phyloP scores from a whole-genome alignment of 2,329 filamentous ascomycete genomes.

The Talaromyces islandicus region DNA sequence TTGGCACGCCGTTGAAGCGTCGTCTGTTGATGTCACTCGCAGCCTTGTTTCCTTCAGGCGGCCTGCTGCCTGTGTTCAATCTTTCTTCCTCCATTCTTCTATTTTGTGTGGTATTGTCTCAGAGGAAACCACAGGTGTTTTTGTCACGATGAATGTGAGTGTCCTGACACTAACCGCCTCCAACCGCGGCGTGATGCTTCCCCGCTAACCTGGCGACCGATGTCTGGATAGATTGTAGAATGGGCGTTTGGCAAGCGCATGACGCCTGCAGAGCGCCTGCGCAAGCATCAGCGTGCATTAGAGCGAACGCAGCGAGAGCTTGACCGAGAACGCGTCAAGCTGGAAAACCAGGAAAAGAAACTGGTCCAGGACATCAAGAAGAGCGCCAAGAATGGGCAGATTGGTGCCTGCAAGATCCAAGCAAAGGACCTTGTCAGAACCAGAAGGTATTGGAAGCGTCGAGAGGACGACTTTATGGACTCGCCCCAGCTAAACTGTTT shows the following conservation, averaged over 20 bases:
- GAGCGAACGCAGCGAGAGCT: constrained; percentile 97
- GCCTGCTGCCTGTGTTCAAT: not conserved
- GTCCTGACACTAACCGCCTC: not conserved
- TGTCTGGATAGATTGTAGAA: constrained; percentile 71
- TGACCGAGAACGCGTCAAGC: constrained; percentile 87
- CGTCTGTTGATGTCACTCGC: not conserved
- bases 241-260: constrained; percentile 99
- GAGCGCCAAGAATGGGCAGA: constrained; percentile 94
- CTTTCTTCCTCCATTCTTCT: not conserved
- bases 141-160: constrained; percentile 36
- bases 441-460: constrained; percentile 51
- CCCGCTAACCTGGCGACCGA: constrained; percentile 14
- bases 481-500: not conserved
- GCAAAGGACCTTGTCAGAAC: constrained; percentile 95
- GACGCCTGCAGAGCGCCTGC: constrained; percentile 68
- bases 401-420: constrained; percentile 97
- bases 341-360: constrained; percentile 99
- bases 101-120: not conserved
- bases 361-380: constrained; percentile 94
- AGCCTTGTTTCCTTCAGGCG: not conserved
- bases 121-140: not conserved
- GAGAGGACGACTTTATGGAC: not conserved
- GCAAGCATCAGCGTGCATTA: constrained; percentile 82
- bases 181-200: not conserved
- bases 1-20: not conserved